Percentiles rank a stretch among this genome's conserved stretches.
phyloP scores from a whole-genome alignment of 139 green algal genomes.

The Zygnema circumcarinatum region DNA sequence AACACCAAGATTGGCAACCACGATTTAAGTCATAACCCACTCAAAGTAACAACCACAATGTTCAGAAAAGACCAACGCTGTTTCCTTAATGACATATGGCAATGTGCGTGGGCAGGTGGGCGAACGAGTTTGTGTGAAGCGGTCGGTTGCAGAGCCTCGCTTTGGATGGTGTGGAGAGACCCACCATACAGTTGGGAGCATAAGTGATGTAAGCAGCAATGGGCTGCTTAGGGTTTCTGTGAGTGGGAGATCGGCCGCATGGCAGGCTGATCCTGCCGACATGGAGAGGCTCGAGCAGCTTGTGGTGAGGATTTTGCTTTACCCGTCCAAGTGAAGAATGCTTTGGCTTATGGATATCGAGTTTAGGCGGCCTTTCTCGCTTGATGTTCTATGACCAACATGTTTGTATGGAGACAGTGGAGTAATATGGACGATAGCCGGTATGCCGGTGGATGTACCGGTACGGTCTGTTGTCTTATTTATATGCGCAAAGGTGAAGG shows the following conservation, averaged over 20 bases:
- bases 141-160: constrained; percentile 24
- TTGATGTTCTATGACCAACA: too few relatives aligned
- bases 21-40: too few relatives aligned
- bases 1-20: too few relatives aligned
- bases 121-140: constrained; percentile 14
- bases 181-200: constrained; percentile 23
- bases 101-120: not conserved
- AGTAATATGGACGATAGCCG: too few relatives aligned
- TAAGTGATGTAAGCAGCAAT: constrained; percentile 26
- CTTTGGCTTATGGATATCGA: not conserved
- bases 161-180: constrained; percentile 34
- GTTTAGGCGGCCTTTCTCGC: too few relatives aligned
- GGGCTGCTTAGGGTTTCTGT: constrained; percentile 32
- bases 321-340: not conserved
- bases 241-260: not conserved
- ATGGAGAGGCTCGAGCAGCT: constrained; percentile 38
- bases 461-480: too few relatives aligned
- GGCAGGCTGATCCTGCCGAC: constrained; percentile 29
- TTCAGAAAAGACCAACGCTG: too few relatives aligned
- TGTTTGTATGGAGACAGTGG: too few relatives aligned
- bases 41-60: too few relatives aligned
- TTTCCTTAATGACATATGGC: too few relatives aligned
- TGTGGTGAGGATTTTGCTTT: not conserved
- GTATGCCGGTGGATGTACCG: too few relatives aligned
- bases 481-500: too few relatives aligned